Evolutionary conservation across 345 rosid genomes (phyloP), one percentile per base, ranked within the genome.

Genomic region (Brassica carinata): DNA sequence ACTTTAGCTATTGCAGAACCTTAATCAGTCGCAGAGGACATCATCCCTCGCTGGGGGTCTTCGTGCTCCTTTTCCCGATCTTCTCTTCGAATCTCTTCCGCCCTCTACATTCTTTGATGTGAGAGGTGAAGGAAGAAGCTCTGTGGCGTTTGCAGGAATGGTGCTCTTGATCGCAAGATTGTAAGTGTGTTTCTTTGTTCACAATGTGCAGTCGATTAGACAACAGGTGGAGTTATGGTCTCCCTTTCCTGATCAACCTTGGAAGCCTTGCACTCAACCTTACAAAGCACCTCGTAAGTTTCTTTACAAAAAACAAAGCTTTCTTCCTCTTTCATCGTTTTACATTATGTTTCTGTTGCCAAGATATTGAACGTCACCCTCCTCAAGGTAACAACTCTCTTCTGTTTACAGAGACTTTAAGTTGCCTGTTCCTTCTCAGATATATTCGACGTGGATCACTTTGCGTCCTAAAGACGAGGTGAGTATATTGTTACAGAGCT

Each of bases 371-470:
- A 96, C 63, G 94, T 90, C 7, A 96, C 97, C 1, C 89, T 95
- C 67, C 98, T 81, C 97, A 62, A 96, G 98, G 99, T 96, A 64
- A 85, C 64, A 64, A 85, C 64, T 77, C 64, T 77, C 61, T 7
- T 78, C 61, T 4, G 0, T 36, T 30, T 40, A 19, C 36, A 7
- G 57, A 26, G 10, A 64, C 77, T 13, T 26, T 48, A 9, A 10
- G 9, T 45, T 63, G 31, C 8, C 1, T 5, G 29, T 67, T n/a
- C 15, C 8, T 59, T 62, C 38, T 23, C 83, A 11, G 98, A 93
- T 79, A 87, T 95, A 71, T 93, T 95, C 87, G 94, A 95, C 81
- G 89, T 91, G 80, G 93, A 95, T 79, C 97, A 88, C 87, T 93
- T 95, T 82, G 87, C 87, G 75, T 85, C 69, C 84, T 61, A 72